These are phyloP conservation scores for Vitis hybrid DNA, from an alignment of 177 flowering plant species.

Conservation along the genomic window DNA sequence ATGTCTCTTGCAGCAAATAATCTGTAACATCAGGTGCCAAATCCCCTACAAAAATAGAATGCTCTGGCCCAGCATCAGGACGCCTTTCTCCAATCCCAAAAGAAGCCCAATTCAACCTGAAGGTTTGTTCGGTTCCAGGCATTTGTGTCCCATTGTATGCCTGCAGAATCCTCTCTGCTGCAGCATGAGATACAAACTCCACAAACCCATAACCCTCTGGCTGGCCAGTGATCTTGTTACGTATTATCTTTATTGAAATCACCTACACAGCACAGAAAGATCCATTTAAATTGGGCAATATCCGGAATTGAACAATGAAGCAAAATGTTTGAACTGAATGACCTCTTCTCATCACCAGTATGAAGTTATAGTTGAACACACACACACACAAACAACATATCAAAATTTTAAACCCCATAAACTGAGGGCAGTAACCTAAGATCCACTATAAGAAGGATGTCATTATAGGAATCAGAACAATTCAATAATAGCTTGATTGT, in stretches of 20 bases:
- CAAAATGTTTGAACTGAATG: neutral
- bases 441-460: no score
- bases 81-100: constrained; percentile 92
- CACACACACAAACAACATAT: no score
- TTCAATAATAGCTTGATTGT: no score
- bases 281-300: neutral
- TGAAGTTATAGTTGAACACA: no score
- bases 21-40: constrained; percentile 98
- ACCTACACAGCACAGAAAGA: constrained; percentile 44
- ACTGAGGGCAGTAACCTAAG: no score
- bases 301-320: neutral
- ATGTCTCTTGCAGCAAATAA: constrained; percentile 90
- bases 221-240: constrained; percentile 90
- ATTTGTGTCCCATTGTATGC: constrained; percentile 81
- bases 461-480: no score
- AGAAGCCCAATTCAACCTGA: constrained; percentile 97
- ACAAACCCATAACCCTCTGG: constrained; percentile 99
- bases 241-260: constrained; percentile 81
- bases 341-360: neutral
- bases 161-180: constrained; percentile 87
- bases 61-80: constrained; percentile 88
- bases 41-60: constrained; percentile 98
- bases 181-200: constrained; percentile 83
- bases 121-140: constrained; percentile 91
- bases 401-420: no score